Base-by-base conservation (phyloP, 202 grass and related monocot genomes). In the Saccharum hybrid region DNA sequence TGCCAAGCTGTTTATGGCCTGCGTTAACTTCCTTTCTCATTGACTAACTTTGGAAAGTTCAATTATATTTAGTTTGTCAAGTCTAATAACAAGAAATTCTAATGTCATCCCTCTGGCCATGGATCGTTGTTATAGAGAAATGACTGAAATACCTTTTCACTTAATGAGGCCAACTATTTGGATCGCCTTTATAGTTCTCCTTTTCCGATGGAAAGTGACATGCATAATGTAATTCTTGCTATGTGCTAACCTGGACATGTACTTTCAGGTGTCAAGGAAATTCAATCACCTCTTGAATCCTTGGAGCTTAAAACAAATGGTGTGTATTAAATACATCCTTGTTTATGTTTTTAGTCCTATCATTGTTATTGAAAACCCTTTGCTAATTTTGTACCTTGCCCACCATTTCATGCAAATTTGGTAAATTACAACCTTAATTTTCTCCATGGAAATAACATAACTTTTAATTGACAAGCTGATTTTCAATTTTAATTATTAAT, bases 291-390 rank as follows among this genome's bases (percentile, higher is more conserved):
- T 60, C 78, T 98, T 73, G 78, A 94, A 81, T 89, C 91, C 4
- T 80, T 98, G 87, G 88, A 96, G 13, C 85, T 98, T 82, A 89
- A 93, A 72, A 48, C 54, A 82, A 94, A 87, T 56, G 93, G 96
- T 99, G 87, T 54, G 11, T 26, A 30, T 68, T 19, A 26, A 15
- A 33, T 21, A 49, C 2, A 33, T 22, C 16, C 61, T 78, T 86
- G 26, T 36, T n/a, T 18, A 28, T 57, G 2, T 63, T 74, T 54
- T 66, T 2, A 11, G 30, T n/a, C 16, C 68, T 57, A 4, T 69
- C 56, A 76, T n/a, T 12, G 7, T 72, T 83, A 0, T 63, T 61
- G 30, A 61, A 10, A 78, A 69, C 60, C 14, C 28, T 7, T 72
- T 48, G 46, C 36, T 45, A 70, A 63, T 56, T 85, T 23, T 75